Base-by-base conservation (phyloP, 2,329 filamentous ascomycete genomes). In the Penicillium sp. region DNA sequence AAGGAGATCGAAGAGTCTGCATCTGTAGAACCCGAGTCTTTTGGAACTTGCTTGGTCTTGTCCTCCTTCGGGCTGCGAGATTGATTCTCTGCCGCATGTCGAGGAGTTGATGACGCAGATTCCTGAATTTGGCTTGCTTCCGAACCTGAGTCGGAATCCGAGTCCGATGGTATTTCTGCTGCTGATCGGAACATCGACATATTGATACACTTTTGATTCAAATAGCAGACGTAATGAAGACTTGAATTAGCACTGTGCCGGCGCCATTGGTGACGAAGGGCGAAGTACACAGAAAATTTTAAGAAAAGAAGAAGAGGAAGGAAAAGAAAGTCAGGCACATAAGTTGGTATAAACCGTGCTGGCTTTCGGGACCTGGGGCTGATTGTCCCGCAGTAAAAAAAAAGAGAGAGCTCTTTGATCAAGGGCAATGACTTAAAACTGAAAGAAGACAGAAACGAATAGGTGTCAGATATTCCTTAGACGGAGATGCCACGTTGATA, bases 101-200 rank as follows among this genome's bases (percentile, higher is more conserved):
- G 42, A 27, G 58, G 35, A 47, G 53, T 55, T 25, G 60, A 45
- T 7, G 38, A 43, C 5, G 25, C 21, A 21, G 57, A 33, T 5
- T 61, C 36, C 36, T 67, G 60, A 25, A 60, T 29, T 12, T 70
- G 63, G 38, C 49, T 63, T 48, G 66, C 65, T 19, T 73, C 68
- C 0, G 67, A 67, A 21, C 58, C 67, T 0, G 67, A 68, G n/a
- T 61, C 68, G 5, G 67, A 69, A 49, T 72, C 66, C 10, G 70
- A 67, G 43, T 73, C 72, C 5, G 74, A 75, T 7, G 74, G 72
- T 35, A 71, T 66, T 17, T 77, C 76, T 27, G 69, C 70, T 31
- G 75, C 68, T 51, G 75, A 71, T 53, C 69, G 70, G 59, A 77
- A 78, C 70, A 78, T 71, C 21, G 75, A 77, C 73, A 76, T 76